Base-by-base conservation (phyloP, 2,329 filamentous ascomycete species). In the Trematosphaeria pertusa region DNA sequence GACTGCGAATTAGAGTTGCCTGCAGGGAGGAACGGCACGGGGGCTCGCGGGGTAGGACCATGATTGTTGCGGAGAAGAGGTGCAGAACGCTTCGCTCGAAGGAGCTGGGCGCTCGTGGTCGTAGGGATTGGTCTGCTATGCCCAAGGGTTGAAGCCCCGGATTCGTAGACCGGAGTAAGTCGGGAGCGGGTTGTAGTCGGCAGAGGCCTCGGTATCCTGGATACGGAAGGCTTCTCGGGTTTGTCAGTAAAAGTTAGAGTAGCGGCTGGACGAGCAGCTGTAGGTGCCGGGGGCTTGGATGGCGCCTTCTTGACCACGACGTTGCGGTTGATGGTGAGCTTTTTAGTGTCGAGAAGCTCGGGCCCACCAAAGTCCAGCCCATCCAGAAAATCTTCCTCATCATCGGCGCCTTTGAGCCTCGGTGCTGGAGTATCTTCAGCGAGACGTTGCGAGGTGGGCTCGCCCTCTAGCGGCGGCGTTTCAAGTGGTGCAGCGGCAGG, bases 201-300 rank as follows among this genome's bases (percentile, higher is more conserved):
- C 44, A 87, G 79, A 26, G 92, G 87, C 40, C 91, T 84, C 28
- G 93, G 91, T 50, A 96, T 87, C 46, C 91, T 87, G 24, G 91
- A 94, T 34, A 73, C 67, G 15, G 69, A 74, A 9, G 76, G 67
- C 37, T 47, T 47, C 6, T 47, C 60, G 7, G 61, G 57, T 48
- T 92, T 91, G 72, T 89, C 94, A 37, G 90, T 95, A 67, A 97
- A 97, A 5, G 91, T 97, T 51, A 97, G 79, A 10, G 92, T 93
- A 20, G 94, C 88, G 9, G 90, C 86, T 14, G 89, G 84, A 43
- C 81, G 76, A 52, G 89, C 83, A 17, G 82, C 81, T 36, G 91
- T 88, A 56, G 90, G 92, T 11, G 81, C 76, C 15, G 85, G 81
- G 42, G 85, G 80, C 52, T 69, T 71, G 26, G 58, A 34, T 35